phyloP scores from a whole-genome alignment of 1,284 basidiomycete species.

The Inonotus obliquus region DNA sequence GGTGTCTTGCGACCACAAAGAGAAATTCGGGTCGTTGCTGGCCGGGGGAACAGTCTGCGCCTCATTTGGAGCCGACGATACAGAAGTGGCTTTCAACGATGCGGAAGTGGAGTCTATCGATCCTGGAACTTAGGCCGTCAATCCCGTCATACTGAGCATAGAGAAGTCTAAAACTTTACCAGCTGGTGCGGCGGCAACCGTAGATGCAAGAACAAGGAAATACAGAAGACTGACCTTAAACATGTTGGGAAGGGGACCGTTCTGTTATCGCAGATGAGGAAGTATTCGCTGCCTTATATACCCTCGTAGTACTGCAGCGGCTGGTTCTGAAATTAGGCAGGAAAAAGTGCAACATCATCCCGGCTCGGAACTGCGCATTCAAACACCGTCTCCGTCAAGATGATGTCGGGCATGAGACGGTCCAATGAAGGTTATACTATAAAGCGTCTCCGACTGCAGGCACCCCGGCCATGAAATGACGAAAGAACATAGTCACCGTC shows the following conservation, averaged over 20 bases:
- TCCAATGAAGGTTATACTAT: no score
- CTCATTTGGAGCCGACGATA: slow-evolving; percentile 11
- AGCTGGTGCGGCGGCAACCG: slow-evolving; percentile 7
- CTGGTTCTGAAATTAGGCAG: not conserved
- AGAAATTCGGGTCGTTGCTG: slow-evolving; percentile 47
- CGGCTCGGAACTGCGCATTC: not conserved
- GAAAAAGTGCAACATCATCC: not conserved
- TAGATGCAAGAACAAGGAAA: not conserved
- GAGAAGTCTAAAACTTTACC: not conserved
- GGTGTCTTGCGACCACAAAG: slow-evolving; percentile 34
- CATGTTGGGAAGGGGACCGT: not conserved
- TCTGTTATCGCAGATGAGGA: not conserved
- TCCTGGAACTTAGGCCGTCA: not conserved
- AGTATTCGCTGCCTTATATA: not conserved
- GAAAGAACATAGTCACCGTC: not conserved
- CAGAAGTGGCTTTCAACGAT: not conserved
- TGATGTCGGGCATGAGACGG: no score
- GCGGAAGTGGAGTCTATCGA: not conserved
- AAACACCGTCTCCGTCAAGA: not conserved
- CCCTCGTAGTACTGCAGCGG: not conserved
- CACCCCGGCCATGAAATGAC: not conserved
- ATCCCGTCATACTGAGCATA: not conserved
- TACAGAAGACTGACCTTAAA: slow-evolving; percentile 2
- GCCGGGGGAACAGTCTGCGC: slow-evolving; percentile 43
- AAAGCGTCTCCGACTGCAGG: not conserved